Evolutionary conservation across 2,329 filamentous ascomycete genomes (phyloP).

Genomic region (Phaeoacremonium minimum): DNA sequence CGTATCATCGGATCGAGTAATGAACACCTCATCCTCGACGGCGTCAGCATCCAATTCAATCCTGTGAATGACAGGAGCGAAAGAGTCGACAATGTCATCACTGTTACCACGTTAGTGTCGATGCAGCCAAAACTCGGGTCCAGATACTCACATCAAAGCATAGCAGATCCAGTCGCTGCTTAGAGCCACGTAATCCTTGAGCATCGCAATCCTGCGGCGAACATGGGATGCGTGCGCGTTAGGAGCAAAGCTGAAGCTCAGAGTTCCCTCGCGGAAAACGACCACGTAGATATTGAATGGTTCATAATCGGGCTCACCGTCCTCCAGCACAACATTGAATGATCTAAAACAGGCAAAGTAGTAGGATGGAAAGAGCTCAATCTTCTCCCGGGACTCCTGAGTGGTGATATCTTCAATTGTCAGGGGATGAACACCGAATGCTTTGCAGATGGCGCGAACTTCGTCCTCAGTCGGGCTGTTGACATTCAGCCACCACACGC

Average conservation of each 20-base stretch:
- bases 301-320: slow-evolving; percentile 79
- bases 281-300: slow-evolving; percentile 96
- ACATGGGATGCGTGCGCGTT: slow-evolving; percentile 88
- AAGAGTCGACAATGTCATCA: slow-evolving; percentile 96
- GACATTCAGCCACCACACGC: slow-evolving; percentile 99
- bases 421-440: slow-evolving; percentile 91
- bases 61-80: slow-evolving; percentile 82
- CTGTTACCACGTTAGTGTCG: slow-evolving; percentile 30
- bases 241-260: slow-evolving; percentile 89
- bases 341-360: slow-evolving; percentile 98
- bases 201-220: slow-evolving; percentile 81
- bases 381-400: slow-evolving; percentile 95
- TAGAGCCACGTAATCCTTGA: slow-evolving; percentile 92
- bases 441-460: slow-evolving; percentile 81
- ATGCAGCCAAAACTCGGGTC: not conserved
- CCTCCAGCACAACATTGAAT: slow-evolving; percentile 76
- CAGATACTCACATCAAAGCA: slow-evolving; percentile 73
- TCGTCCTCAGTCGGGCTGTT: slow-evolving; percentile 87
- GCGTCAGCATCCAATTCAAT: slow-evolving; percentile 85
- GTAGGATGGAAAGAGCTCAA: slow-evolving; percentile 94
- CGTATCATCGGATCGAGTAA: slow-evolving; percentile 86
- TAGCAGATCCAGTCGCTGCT: slow-evolving; percentile 99
- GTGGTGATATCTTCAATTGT: slow-evolving; percentile 95
- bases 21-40: slow-evolving; percentile 94
- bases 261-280: slow-evolving; percentile 89